Evolutionary conservation across 2,329 filamentous ascomycete genomes (phyloP).

Genomic region (Alternaria solani): DNA sequence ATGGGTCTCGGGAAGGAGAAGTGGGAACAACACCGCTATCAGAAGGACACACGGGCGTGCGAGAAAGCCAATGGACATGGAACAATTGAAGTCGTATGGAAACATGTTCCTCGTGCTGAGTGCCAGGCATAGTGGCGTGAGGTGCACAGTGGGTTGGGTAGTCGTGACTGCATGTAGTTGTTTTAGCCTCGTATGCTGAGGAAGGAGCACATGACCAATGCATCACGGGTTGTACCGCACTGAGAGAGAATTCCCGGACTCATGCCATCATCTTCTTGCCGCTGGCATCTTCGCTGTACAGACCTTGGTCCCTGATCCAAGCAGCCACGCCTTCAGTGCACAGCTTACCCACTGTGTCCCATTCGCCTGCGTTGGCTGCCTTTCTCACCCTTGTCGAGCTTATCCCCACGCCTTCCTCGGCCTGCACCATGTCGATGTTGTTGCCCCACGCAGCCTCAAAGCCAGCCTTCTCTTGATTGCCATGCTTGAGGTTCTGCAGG

Average conservation of each 20-base stretch:
- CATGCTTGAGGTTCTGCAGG: slow-evolving; percentile 59
- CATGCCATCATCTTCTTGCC: slow-evolving; percentile 50
- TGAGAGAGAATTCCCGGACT: slow-evolving; percentile 10
- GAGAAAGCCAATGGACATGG: background rate
- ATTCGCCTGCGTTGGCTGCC: slow-evolving; percentile 60
- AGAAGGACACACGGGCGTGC: background rate
- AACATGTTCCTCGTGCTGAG: background rate
- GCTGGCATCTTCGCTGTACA: slow-evolving; percentile 62
- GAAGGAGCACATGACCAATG: background rate
- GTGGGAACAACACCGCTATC: background rate
- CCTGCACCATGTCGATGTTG: slow-evolving; percentile 68
- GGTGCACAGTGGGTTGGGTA: background rate
- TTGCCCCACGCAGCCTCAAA: slow-evolving; percentile 66
- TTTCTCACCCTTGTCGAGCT: slow-evolving; percentile 70
- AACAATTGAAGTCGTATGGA: background rate
- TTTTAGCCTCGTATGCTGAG: background rate
- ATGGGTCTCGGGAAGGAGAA: background rate
- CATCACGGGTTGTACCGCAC: background rate
- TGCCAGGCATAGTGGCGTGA: background rate
- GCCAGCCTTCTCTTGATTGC: slow-evolving; percentile 61
- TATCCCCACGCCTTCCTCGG: slow-evolving; percentile 56
- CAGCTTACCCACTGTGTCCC: slow-evolving; percentile 59
- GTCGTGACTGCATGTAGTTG: background rate
- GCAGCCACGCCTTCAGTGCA: slow-evolving; percentile 65
- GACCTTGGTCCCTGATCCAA: slow-evolving; percentile 64